phyloP scores from a whole-genome alignment of 1,284 basidiomycete species.

The Boletus smithii region DNA sequence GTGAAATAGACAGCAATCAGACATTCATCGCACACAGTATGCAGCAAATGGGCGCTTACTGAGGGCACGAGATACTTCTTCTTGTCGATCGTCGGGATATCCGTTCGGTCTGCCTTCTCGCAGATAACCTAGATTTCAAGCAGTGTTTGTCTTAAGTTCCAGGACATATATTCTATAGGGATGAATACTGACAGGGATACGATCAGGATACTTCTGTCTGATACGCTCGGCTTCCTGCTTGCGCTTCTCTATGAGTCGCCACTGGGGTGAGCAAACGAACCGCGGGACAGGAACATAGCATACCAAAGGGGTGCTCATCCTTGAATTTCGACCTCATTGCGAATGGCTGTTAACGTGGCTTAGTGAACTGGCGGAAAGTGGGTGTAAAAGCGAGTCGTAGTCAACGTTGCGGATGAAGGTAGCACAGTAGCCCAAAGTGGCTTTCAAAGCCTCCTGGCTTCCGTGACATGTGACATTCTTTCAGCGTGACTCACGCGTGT shows the following conservation, averaged over 20 bases:
- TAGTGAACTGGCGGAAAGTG: constrained; percentile 10
- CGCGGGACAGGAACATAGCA: constrained; percentile 29
- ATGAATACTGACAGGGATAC: constrained; percentile 82
- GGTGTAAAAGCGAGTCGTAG: constrained; percentile 30
- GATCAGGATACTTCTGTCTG: constrained; percentile 96
- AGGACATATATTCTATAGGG: constrained; percentile 9
- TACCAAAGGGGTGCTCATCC: constrained; percentile 99
- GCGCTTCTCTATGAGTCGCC: constrained; percentile 78
- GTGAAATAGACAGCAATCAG: constrained; percentile 20
- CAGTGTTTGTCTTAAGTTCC: constrained; percentile 17
- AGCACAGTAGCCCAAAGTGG: constrained; percentile 24
- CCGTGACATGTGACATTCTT: constrained; percentile 32
- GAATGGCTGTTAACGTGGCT: constrained; percentile 4
- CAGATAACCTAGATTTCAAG: constrained; percentile 82
- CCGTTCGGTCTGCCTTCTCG: constrained; percentile 98
- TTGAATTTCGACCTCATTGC: constrained; percentile 97
- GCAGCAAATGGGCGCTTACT: constrained; percentile 44
- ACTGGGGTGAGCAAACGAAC: constrained; percentile 19
- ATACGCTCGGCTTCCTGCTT: constrained; percentile 98
- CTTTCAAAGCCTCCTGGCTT: constrained; percentile 35
- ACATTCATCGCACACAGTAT: constrained; percentile 12
- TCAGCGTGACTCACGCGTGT: constrained; percentile 25
- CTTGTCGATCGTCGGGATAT: constrained; percentile 99
- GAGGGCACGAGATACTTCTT: constrained; percentile 99
- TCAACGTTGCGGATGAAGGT: constrained; percentile 34